Percentiles rank a stretch among this genome's conserved stretches.
These are phyloP conservation scores for Eutrema japonicum DNA, from an alignment of 345 rosid genomes.

Conservation along the genomic window DNA sequence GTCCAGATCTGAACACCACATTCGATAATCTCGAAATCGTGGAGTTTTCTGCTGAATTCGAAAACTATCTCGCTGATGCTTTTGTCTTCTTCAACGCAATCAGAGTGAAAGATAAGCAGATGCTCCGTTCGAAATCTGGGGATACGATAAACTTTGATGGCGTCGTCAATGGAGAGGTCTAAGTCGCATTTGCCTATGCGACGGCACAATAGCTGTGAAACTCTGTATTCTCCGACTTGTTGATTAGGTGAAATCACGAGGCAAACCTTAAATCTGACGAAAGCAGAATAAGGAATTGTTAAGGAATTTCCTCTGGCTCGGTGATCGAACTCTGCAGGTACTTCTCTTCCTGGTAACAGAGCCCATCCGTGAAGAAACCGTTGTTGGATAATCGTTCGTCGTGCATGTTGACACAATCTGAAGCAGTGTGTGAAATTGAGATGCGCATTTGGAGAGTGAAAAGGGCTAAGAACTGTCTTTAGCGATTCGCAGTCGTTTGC, in stretches of 20 bases:
- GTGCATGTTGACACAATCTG: too few species aligned
- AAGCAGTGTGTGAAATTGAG: not conserved
- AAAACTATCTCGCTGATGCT: too few species aligned
- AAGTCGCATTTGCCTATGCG: not conserved
- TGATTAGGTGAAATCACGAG: not conserved
- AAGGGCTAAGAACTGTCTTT: not conserved
- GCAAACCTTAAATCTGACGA: not conserved
- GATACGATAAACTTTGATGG: too few species aligned
- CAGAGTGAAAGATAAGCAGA: too few species aligned
- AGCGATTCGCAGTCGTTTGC: conserved; percentile 1
- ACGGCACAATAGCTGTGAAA: not conserved
- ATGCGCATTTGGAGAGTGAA: not conserved
- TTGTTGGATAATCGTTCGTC: too few species aligned
- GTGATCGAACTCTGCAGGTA: conserved; percentile 7
- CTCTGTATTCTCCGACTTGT: not conserved
- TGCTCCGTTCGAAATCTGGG: too few species aligned
- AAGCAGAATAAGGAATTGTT: not conserved
- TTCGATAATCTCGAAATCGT: too few species aligned
- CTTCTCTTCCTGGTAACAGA: not conserved
- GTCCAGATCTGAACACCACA: not conserved
- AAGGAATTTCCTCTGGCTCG: conserved; percentile 7
- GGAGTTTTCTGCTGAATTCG: too few species aligned
- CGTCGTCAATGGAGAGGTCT: too few species aligned
- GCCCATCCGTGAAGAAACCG: too few species aligned
- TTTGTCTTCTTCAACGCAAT: too few species aligned